Percentiles rank a stretch among this genome's conserved stretches.
These are phyloP conservation scores for Drosera spatulata DNA, from an alignment of 179 eudicot species.

Conservation along the genomic window DNA sequence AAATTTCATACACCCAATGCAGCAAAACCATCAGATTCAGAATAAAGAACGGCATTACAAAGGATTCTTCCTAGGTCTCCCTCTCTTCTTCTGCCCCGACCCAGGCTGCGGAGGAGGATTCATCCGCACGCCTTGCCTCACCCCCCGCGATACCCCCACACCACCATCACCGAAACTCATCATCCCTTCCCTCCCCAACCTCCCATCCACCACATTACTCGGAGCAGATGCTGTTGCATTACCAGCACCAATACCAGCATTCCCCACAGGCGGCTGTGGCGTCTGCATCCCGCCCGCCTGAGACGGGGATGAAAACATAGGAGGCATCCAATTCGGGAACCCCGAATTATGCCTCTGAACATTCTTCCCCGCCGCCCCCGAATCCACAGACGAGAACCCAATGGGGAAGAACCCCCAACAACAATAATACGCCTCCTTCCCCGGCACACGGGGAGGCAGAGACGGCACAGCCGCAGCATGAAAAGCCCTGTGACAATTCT, in stretches of 20 bases:
- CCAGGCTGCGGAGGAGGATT: background rate
- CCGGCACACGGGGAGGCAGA: constrained; percentile 64
- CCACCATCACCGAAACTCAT: constrained; percentile 13
- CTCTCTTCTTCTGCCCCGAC: background rate
- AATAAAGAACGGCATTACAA: background rate
- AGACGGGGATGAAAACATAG: constrained; percentile 19
- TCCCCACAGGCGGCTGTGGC: background rate
- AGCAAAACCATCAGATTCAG: too few relatives aligned
- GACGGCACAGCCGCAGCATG: constrained; percentile 40
- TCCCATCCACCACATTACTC: constrained; percentile 7
- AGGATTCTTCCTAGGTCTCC: background rate
- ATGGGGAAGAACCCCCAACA: constrained; percentile 84
- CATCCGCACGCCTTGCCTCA: background rate
- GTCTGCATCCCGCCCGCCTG: constrained; percentile 1
- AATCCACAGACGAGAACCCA: constrained; percentile 26
- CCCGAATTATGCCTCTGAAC: constrained; percentile 11
- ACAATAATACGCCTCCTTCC: constrained; percentile 76
- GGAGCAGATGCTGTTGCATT: background rate
- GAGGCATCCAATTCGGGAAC: constrained; percentile 56
- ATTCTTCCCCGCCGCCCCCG: constrained; percentile 1
- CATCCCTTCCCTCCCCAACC: constrained; percentile 8
- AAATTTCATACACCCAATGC: too few relatives aligned
- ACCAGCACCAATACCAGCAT: too few relatives aligned
- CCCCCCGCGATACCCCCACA: constrained; percentile 2
- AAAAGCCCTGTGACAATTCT: constrained; percentile 62